Base-by-base conservation (phyloP, 2,329 filamentous ascomycete species). In the Fusarium avenaceum region DNA sequence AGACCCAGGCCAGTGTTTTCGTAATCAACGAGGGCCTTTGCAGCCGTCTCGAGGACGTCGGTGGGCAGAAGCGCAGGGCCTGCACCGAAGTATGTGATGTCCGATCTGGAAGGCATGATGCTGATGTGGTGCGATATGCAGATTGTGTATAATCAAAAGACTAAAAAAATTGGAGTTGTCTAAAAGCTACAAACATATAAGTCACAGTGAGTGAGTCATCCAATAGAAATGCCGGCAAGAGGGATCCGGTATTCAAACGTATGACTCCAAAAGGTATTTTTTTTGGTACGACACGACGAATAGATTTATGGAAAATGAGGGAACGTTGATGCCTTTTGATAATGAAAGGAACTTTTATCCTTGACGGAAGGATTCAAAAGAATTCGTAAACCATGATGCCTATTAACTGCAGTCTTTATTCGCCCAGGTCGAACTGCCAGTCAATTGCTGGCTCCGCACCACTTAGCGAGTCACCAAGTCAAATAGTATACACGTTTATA, bases 41-140 rank as follows among this genome's bases (percentile, higher is more conserved):
- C 89, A 50, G 93, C 94, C 44, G 84, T 85, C 78, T 96, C 89
- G 49, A 97, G 87, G 22, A 97, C 92, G 6, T 87, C 81, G 14
- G 92, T 96, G 24, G 94, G 94, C 19, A 98, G 86, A 32, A 89
- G 84, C n/a, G 95, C 94, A 48, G 95, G 95, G 67, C 95, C 95
- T 53, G 95, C 94, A 65, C 94, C 94, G 73, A 97, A 97, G 81
- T 96, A 96, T 70, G 90, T 87, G 77, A 96, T 87, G 68, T 95
- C 90, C 72, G 88, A 84, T 80, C 93, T 86, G 68, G 87, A 83
- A 74, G 91, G 90, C 92, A 95, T 93, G 33, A 38, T 64, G 69
- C 50, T 42, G 56, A 38, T 38, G 47, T 38, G 46, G 33, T 56
- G 38, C 26, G 38, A 53, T 28, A 55, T 39, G 65, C 57, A 24